Conservation (phyloP, 192 early-diverging fungal genomes). For the Coemansia sp. region DNA sequence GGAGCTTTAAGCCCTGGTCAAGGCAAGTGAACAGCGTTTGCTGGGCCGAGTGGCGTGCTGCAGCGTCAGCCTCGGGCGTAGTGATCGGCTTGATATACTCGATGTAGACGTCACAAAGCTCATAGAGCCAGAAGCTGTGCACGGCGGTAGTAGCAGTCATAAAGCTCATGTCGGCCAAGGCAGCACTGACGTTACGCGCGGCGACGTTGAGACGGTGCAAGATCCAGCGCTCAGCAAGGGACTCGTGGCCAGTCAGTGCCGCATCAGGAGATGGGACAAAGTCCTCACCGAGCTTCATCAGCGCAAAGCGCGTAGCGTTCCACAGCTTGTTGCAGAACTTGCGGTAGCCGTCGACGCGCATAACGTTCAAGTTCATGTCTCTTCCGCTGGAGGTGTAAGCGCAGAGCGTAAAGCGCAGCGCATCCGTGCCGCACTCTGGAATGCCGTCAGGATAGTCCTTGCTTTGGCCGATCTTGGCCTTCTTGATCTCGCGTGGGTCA, state of each 20-base stretch:
- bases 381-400: conserved; percentile 76
- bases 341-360: conserved; percentile 97
- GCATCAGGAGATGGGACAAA: conserved; percentile 70
- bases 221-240: conserved; percentile 92
- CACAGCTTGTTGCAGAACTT: conserved; percentile 99
- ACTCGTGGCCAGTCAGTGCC: conserved; percentile 73
- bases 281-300: conserved; percentile 90
- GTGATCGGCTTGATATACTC: conserved; percentile 90
- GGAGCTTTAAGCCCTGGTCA: conserved; percentile 84
- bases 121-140: conserved; percentile 94
- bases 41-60: conserved; percentile 65
- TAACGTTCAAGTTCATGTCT: conserved; percentile 92
- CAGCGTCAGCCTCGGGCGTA: conserved; percentile 60
- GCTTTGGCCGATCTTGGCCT: conserved; percentile 83
- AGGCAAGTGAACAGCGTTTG: conserved; percentile 95
- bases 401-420: conserved; percentile 81
- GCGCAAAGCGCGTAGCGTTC: conserved; percentile 96
- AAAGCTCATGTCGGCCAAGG: conserved; percentile 84
- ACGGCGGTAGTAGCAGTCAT: conserved; percentile 87
- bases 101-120: conserved; percentile 97
- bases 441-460: conserved; percentile 95
- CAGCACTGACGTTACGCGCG: conserved; percentile 72
- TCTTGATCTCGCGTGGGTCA: conserved; percentile 84
- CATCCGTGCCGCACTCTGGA: conserved; percentile 97
- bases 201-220: conserved; percentile 86